Base-by-base conservation (phyloP, 352 stramenopile genomes). In the Pythium rhizo-oryzae region DNA sequence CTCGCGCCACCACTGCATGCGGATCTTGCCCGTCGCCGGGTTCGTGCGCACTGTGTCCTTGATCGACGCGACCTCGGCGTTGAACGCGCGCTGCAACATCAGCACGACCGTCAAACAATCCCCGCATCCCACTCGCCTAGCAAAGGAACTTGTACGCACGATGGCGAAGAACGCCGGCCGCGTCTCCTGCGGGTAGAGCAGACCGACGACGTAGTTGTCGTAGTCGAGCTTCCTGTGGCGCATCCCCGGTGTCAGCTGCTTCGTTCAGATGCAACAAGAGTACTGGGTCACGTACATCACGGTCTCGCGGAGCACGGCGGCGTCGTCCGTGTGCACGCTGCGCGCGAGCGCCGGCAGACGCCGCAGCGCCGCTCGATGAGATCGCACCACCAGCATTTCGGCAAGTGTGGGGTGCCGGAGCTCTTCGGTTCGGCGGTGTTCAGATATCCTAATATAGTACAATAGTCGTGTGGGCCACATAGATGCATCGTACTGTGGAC, bases 1-100 rank as follows among this genome's bases (percentile, higher is more conserved):
- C 55, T 98, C 87, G 21, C 90, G 82, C 93, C 93, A 98, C 93
- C 93, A 98, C 62, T 97, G 92, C 74, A 97, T 89, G 60, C 93
- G 89, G 77, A 98, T 95, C 67, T 91, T 94, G 62, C 90, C 92
- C 13, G 91, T 89, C 57, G 80, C 78, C 13, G 87, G 76, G 62
- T 98, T 98, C 52, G 69, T 94, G 56, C 90, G 82, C 28, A 89
- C 82, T 11, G 86, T 87, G 62, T 98, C 92, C 69, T 96, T 96
- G 74, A 98, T 91, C 30, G 76, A 89, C 16, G 93, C 89, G 58
- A 97, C 80, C 74, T 98, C 93, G 13, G 92, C 87, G 62, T 98
- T 98, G 63, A 97, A 76, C 2, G 92, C 91, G 30, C 92, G 88
- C 78, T 96, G 63, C 28, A 62, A 23, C 50, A 18, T 55, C 8